Percentiles rank a stretch among this genome's conserved stretches.
These are phyloP conservation scores for Singerocomus rubriflavus DNA, from an alignment of 1,284 basidiomycete species.

Conservation along the genomic window DNA sequence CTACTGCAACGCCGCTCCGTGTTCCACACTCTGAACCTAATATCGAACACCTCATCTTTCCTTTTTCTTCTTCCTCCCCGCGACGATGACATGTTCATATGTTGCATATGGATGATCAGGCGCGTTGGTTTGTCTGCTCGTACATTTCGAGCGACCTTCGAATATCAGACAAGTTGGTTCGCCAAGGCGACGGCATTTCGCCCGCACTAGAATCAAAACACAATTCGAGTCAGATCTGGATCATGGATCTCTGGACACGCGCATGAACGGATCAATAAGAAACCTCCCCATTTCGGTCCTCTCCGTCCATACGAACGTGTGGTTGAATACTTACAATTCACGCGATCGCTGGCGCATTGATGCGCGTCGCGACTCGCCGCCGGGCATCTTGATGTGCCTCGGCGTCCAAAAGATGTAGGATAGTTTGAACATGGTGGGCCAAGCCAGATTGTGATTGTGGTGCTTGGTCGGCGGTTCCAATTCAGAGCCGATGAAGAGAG, in stretches of 20 bases:
- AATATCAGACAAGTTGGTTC: slow-evolving; percentile 28
- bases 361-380: slow-evolving; percentile 21
- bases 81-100: not conserved
- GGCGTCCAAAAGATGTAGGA: slow-evolving; percentile 34
- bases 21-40: not conserved
- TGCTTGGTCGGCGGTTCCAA: not conserved
- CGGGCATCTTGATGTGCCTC: slow-evolving; percentile 31
- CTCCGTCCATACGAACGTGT: not conserved
- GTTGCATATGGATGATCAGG: slow-evolving; percentile 11
- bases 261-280: not conserved
- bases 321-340: slow-evolving; percentile 21
- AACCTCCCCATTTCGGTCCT: not conserved
- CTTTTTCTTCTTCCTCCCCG: not conserved
- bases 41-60: not conserved
- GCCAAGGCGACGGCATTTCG: slow-evolving; percentile 31
- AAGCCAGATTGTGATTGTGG: slow-evolving; percentile 1
- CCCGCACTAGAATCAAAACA: slow-evolving; percentile 15
- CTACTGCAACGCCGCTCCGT: not conserved
- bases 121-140: slow-evolving; percentile 16
- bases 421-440: slow-evolving; percentile 25
- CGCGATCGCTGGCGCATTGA: slow-evolving; percentile 26
- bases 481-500: not conserved
- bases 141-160: slow-evolving; percentile 31
- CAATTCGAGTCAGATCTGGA: slow-evolving; percentile 1
- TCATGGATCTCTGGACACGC: not conserved